Evolutionary conservation across 2,329 filamentous ascomycete species (phyloP).

Genomic region (Nemania sp.): DNA sequence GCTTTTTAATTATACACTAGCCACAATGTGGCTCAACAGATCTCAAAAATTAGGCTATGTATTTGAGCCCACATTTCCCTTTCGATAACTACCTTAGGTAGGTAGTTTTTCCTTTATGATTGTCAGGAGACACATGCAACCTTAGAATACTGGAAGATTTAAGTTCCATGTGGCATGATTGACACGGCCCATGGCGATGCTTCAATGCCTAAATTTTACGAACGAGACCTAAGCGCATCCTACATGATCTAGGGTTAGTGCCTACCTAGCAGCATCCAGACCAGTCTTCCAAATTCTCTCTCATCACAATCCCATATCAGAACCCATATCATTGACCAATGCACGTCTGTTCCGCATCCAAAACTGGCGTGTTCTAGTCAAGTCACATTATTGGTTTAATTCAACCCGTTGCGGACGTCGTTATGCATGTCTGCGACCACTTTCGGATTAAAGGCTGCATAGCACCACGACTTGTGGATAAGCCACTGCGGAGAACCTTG

Average conservation of each 20-base stretch:
- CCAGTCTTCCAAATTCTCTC: neutral
- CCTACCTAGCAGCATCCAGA: neutral
- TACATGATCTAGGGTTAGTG: too few relatives aligned
- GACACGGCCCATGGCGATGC: too few relatives aligned
- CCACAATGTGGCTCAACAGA: constrained; percentile 19
- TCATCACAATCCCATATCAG: too few relatives aligned
- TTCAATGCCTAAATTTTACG: too few relatives aligned
- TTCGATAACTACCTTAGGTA: too few relatives aligned
- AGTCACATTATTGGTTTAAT: constrained; percentile 17
- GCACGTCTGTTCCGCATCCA: neutral
- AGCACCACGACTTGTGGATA: constrained; percentile 10
- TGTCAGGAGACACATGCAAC: too few relatives aligned
- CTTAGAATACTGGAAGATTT: too few relatives aligned
- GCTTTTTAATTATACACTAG: constrained; percentile 11
- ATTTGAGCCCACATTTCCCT: too few relatives aligned
- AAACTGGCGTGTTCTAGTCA: constrained; percentile 5
- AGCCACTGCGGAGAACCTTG: constrained; percentile 26
- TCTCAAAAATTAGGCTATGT: neutral
- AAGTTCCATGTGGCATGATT: too few relatives aligned
- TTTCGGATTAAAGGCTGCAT: constrained; percentile 26
- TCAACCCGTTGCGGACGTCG: neutral
- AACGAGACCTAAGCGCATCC: too few relatives aligned
- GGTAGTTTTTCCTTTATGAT: too few relatives aligned
- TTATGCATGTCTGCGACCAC: constrained; percentile 19
- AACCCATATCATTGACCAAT: too few relatives aligned